Base-by-base conservation (phyloP, 768 basidiomycete species). In the Calocybe indica region DNA sequence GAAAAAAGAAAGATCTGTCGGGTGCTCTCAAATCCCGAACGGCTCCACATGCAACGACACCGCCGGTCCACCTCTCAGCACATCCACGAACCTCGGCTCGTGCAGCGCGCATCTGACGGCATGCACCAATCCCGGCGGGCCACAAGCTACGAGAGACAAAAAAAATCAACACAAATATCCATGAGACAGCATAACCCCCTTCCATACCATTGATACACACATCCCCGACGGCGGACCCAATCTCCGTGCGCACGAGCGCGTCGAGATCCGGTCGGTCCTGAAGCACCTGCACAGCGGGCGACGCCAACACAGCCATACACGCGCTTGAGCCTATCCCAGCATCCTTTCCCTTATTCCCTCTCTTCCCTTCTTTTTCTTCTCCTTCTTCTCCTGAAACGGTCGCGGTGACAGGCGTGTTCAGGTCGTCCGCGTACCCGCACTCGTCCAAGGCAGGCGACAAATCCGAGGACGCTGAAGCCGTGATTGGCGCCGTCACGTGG, bases 41-140 rank as follows among this genome's bases (percentile, higher is more conserved):
- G 69, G 65, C 55, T 79, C 78, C 7, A 78, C 62, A 52, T 75
- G 71, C 22, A 79, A 56, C 7, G 61, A 52, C 7, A 78, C 67
- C 37, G 66, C 73, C 31, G 76, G 71, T 2, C 72, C 76, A 5
- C 76, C 76, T 30, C 61, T 60, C 30, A 75, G 49, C 6, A 76
- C 57, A 32, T 67, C 70, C 54, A 59, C 13, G 9, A 60, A 58
- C 2, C 72, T 59, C 7, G 69, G 68, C 8, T 61, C 55, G 7
- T 72, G 63, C 45, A 81, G 45, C 1, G 72, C 71, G 0, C 52
- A 46, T 4, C 72, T 67, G 13, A 74, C 76, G 1, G 63, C 56
- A 30, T 60, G 53, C 1, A 70, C 60, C 8, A 80, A 49, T 3
- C 62, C 59, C 15, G 64, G 63, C 0, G 76, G 69, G 3, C 79